Evolutionary conservation across 257 asterid genomes (phyloP).

Genomic region (Echites panduratus): DNA sequence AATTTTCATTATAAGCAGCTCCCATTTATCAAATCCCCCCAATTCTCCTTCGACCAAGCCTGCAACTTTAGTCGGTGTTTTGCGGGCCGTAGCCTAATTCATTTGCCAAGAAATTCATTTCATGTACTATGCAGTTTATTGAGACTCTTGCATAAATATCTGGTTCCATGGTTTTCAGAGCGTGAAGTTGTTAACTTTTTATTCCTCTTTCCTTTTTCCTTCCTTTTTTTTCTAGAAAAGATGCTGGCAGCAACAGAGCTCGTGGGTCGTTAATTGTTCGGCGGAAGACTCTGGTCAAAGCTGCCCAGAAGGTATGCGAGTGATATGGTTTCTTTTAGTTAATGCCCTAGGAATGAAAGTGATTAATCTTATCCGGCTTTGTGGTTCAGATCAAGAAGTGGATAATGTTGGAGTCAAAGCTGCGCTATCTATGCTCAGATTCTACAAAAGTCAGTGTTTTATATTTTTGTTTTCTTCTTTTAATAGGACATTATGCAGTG

Average conservation of each 20-base stretch:
- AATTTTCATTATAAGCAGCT: constrained; percentile 24
- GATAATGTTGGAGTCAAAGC: constrained; percentile 61
- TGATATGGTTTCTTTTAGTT: neutral
- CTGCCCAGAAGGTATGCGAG: constrained; percentile 28
- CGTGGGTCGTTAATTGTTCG: constrained; percentile 26
- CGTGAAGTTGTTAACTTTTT: no score
- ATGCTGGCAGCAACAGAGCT: constrained; percentile 22
- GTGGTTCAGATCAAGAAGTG: constrained; percentile 52
- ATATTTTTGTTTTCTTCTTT: neutral
- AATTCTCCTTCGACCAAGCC: constrained; percentile 13
- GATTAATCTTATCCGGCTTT: constrained; percentile 7
- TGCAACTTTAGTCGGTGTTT: constrained; percentile 12
- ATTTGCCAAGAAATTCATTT: neutral
- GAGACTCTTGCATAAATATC: neutral
- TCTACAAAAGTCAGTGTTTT: constrained; percentile 75
- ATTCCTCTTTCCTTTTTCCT: neutral
- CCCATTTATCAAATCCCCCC: constrained; percentile 19
- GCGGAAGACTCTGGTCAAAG: constrained; percentile 32
- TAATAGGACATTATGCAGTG: neutral
- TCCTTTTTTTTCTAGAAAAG: constrained; percentile 20
- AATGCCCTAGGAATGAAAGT: neutral
- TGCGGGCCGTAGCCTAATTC: constrained; percentile 13
- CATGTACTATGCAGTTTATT: neutral
- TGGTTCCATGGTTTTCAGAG: neutral
- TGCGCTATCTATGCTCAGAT: constrained; percentile 63